These are phyloP conservation scores for Hypericum perforatum DNA, from an alignment of 345 rosid genomes.

Conservation along the genomic window DNA sequence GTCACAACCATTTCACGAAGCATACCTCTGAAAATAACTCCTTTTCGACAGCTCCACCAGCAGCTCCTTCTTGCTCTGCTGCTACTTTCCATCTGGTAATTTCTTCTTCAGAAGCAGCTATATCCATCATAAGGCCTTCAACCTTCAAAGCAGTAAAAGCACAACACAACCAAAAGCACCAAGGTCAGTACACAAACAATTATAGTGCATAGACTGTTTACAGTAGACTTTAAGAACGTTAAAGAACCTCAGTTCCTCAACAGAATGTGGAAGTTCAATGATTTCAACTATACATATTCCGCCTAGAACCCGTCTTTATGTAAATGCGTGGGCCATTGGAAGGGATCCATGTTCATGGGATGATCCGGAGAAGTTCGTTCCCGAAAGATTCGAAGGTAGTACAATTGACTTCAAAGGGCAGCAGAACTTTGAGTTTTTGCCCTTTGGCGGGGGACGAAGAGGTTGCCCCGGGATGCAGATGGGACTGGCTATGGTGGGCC, in stretches of 20 bases:
- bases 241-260: conserved; percentile 69
- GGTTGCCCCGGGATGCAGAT: conserved; percentile 14
- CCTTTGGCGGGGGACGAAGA: conserved; percentile 16
- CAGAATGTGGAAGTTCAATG: conserved; percentile 57
- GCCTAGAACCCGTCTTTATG: too few relatives aligned
- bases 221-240: background rate
- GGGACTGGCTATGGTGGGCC: conserved; percentile 6
- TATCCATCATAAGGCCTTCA: conserved; percentile 21
- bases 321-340: too few relatives aligned
- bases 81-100: conserved; percentile 4
- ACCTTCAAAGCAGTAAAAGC: conserved; percentile 38
- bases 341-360: conserved; percentile 9
- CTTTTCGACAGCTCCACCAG: conserved; percentile 1
- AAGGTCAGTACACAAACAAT: conserved; percentile 9
- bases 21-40: conserved; percentile 37
- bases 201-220: background rate
- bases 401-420: conserved; percentile 5
- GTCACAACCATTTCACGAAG: conserved; percentile 1
- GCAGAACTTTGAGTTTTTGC: conserved; percentile 9
- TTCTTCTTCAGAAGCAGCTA: conserved; percentile 3
- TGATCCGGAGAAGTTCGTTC: conserved; percentile 6
- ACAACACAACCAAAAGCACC: conserved; percentile 12
- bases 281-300: conserved; percentile 61
- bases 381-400: conserved; percentile 4
- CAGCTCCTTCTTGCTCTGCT: conserved; percentile 1